phyloP scores from a whole-genome alignment of 192 early-diverging fungal genomes.

The Coemansia sp. region DNA sequence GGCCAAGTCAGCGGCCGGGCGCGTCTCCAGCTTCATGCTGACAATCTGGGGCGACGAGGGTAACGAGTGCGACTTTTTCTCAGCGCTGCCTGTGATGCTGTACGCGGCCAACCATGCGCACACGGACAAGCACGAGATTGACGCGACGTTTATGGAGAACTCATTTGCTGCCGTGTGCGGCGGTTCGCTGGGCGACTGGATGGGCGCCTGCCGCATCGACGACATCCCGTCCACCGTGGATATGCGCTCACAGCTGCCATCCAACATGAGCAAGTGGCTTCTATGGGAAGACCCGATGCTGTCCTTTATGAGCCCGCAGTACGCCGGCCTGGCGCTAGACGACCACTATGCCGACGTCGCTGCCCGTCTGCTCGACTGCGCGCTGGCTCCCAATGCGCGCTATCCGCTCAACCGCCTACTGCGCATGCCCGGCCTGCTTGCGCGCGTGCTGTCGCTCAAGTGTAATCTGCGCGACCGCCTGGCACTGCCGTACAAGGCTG shows the following conservation, averaged over 20 bases:
- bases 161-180: slow-evolving; percentile 78
- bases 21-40: slow-evolving; percentile 74
- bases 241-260: slow-evolving; percentile 57
- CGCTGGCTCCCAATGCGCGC: slow-evolving; percentile 34
- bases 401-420: slow-evolving; percentile 72
- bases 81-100: slow-evolving; percentile 72
- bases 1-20: slow-evolving; percentile 55
- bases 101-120: slow-evolving; percentile 79
- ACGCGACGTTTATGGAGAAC: slow-evolving; percentile 55
- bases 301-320: slow-evolving; percentile 77
- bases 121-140: slow-evolving; percentile 61
- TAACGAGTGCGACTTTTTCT: slow-evolving; percentile 87
- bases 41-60: slow-evolving; percentile 92
- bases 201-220: slow-evolving; percentile 56
- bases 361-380: slow-evolving; percentile 53
- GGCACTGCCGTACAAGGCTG: slow-evolving; percentile 58
- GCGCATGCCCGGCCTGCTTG: slow-evolving; percentile 65
- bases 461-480: slow-evolving; percentile 65
- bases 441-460: slow-evolving; percentile 68
- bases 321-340: slow-evolving; percentile 65
- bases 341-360: slow-evolving; percentile 61
- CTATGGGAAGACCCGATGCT: slow-evolving; percentile 85
- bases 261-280: slow-evolving; percentile 80
- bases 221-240: slow-evolving; percentile 51
- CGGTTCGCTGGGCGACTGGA: slow-evolving; percentile 75